Conservation (phyloP, 2,329 filamentous ascomycete species). For the Sordariomycetes sp. region DNA sequence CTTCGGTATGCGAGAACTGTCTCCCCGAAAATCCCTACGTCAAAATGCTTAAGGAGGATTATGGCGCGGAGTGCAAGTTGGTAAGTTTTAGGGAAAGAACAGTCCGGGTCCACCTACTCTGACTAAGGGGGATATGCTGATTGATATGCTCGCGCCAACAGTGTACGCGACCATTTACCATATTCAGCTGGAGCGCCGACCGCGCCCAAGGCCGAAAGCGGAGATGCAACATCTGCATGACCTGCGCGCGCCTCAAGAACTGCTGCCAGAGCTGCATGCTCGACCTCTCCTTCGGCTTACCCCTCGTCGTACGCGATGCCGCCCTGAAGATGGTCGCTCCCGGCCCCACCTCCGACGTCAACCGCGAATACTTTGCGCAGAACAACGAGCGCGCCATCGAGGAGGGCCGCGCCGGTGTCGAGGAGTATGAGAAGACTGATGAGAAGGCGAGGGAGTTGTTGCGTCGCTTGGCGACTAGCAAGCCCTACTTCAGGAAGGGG, state of each 20-base stretch:
- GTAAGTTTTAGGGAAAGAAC: constrained; percentile 16
- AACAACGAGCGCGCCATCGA: constrained; percentile 94
- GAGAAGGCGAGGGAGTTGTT: constrained; percentile 89
- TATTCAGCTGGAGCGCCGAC: constrained; percentile 91
- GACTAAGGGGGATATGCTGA: constrained; percentile 8
- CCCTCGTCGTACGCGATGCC: constrained; percentile 88
- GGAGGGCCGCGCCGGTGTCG: constrained; percentile 71
- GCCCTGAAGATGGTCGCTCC: constrained; percentile 96
- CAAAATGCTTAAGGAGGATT: constrained; percentile 97
- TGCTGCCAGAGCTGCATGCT: constrained; percentile 99
- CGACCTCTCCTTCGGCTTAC: constrained; percentile 87
- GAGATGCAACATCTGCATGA: constrained; percentile 89
- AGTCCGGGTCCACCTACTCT: neutral
- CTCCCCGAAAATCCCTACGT: constrained; percentile 95
- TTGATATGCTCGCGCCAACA: constrained; percentile 6
- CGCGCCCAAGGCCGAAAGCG: constrained; percentile 80
- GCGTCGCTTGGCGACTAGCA: constrained; percentile 73
- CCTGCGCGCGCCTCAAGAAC: constrained; percentile 93
- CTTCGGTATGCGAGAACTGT: constrained; percentile 82
- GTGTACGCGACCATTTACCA: constrained; percentile 89
- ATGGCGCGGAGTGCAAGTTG: constrained; percentile 74
- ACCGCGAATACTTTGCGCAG: constrained; percentile 94
- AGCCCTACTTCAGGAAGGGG: constrained; percentile 90
- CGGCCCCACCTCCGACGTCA: constrained; percentile 82
- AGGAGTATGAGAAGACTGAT: constrained; percentile 93